Base-by-base conservation (phyloP, 192 early-diverging fungal species). In the Backusella liffmaniae region DNA sequence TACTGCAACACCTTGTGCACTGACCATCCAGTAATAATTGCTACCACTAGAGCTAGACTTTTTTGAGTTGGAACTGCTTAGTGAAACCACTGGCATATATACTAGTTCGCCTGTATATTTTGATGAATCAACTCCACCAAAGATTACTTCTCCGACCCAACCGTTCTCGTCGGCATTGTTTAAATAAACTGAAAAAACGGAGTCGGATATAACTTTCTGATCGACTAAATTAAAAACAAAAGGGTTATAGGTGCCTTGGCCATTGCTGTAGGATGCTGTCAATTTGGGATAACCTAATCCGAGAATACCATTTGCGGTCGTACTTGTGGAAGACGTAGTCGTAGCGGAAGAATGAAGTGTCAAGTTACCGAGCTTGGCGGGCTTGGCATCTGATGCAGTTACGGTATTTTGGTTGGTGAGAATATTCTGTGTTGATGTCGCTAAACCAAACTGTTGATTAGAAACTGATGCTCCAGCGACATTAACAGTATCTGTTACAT, bases 41-140 rank as follows among this genome's bases (percentile, higher is more conserved):
- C 39, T 39, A 12, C 67, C 67, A 69, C 1, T 41, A 10, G 67
- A 69, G 34, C 35, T 36, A 69, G 34, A 23, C 18, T 41, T 36
- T 29, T 53, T 23, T 16, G 29, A 26, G 15, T 44, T 42, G 35
- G 67, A 69, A 4, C n/a, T 69, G 26, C 15, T 69, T 21, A 41
- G 23, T 69, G 67, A 13, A 23, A 69, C 23, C 1, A 82, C 74
- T 15, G 80, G 72, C 15, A 83, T 37, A 73, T 85, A 87, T 44
- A 66, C 82, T 39, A 87, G 72, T 18, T 62, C 21, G 10, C 86
- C 87, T 32, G 83, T 68, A 65, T 78, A 83, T 62, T 85, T 84
- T 32, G 44, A 37, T 9, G 44, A n/a, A 73, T 87, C 86, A 59
- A 82, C 66, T 30, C 86, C 86, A 68, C 83, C 84, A 59, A 88